A percentile compares a stretch with the other conserved stretches of the same genome.
phyloP scores from a whole-genome alignment of 768 basidiomycete species.

The Boletus rufocinnamomeus region DNA sequence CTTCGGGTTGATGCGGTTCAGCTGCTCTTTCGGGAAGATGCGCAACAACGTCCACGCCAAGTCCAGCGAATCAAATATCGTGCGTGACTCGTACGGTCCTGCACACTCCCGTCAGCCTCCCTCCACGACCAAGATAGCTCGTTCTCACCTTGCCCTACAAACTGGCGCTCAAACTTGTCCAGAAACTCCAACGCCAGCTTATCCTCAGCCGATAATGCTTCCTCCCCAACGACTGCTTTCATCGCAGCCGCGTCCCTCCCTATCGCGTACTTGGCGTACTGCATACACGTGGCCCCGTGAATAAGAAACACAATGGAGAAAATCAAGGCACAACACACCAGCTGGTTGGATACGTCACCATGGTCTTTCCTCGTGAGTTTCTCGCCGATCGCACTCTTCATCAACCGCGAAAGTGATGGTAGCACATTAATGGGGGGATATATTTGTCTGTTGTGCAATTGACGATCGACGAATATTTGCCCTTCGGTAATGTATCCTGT shows the following conservation, averaged over 20 bases:
- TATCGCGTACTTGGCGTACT: constrained; percentile 99
- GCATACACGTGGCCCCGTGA: constrained; percentile 36
- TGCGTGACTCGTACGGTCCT: constrained; percentile 94
- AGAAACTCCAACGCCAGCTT: constrained; percentile 97
- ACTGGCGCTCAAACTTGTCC: constrained; percentile 96
- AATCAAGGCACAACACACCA: constrained; percentile 58
- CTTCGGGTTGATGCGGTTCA: constrained; percentile 97
- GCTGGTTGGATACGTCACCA: constrained; percentile 98
- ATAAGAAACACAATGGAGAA: constrained; percentile 11
- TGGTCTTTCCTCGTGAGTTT: constrained; percentile 97
- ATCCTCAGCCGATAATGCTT: constrained; percentile 92
- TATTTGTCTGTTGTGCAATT: constrained; percentile 94
- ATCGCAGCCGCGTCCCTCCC: constrained; percentile 96
- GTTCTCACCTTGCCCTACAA: constrained; percentile 87
- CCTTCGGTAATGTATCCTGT: constrained; percentile 99
- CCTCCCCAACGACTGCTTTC: constrained; percentile 99
- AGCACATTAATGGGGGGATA: constrained; percentile 99
- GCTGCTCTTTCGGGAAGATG: constrained; percentile 98
- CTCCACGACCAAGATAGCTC: rapidly evolving
- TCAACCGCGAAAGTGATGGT: constrained; percentile 96
- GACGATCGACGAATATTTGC: constrained; percentile 98
- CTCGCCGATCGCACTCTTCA: constrained; percentile 99
- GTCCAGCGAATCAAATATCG: constrained; percentile 96
- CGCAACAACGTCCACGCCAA: constrained; percentile 95
- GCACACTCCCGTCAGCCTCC: constrained; percentile 16